Percentiles rank a stretch among this genome's conserved stretches.
phyloP scores from a whole-genome alignment of 2,329 filamentous ascomycete species.

The Lachnellula suecica region DNA sequence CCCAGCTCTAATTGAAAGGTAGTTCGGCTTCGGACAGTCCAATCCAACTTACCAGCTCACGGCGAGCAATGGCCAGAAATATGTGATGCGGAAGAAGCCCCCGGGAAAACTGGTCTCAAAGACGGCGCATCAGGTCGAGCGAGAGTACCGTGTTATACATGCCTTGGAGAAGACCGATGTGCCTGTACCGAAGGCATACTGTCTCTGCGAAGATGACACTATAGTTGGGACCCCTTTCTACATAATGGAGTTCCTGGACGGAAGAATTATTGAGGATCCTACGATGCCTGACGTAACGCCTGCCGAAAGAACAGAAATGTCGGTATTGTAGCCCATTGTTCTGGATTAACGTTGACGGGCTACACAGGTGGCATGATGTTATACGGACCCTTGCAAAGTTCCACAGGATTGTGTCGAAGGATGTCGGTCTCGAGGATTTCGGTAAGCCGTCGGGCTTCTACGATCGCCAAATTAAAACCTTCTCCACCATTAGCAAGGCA shows the following conservation, averaged over 20 bases:
- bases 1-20: constrained; percentile 1
- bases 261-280: constrained; percentile 89
- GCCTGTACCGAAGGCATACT: constrained; percentile 79
- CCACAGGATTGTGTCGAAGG: constrained; percentile 68
- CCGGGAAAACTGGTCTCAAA: constrained; percentile 91
- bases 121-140: constrained; percentile 94
- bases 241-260: constrained; percentile 94
- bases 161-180: constrained; percentile 79
- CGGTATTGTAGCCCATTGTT: constrained; percentile 24
- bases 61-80: constrained; percentile 65
- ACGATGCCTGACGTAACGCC: constrained; percentile 71
- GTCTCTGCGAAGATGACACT: constrained; percentile 77
- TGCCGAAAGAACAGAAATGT: constrained; percentile 71
- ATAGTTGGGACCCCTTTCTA: constrained; percentile 93
- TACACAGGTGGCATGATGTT: constrained; percentile 73
- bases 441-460: constrained; percentile 80
- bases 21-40: constrained; percentile 97
- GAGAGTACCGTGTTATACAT: constrained; percentile 88
- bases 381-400: constrained; percentile 81
- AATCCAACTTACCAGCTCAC: constrained; percentile 96
- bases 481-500: constrained; percentile 72
- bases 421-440: constrained; percentile 69
- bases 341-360: constrained; percentile 2
- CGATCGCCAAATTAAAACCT: constrained; percentile 79
- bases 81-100: constrained; percentile 95